phyloP scores from a whole-genome alignment of 108 stramenopile genomes.

The Pseudonitzschia multiseries region DNA sequence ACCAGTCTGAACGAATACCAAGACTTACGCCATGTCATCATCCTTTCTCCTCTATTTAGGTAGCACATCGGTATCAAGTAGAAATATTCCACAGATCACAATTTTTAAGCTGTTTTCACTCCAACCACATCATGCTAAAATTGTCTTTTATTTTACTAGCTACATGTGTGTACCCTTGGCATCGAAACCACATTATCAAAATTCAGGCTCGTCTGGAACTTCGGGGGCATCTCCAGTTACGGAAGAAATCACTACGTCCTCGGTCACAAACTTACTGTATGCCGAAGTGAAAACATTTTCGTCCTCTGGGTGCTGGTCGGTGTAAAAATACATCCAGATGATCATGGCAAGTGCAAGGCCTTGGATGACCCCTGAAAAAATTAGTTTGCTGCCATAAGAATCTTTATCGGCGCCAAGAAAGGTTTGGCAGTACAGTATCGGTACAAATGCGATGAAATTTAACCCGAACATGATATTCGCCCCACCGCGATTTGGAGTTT shows the following conservation, averaged over 20 bases:
- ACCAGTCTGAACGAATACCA: too few species aligned
- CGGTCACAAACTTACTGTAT: not conserved
- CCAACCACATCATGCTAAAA: too few species aligned
- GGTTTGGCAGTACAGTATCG: constrained; percentile 54
- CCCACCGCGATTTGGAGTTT: constrained; percentile 21
- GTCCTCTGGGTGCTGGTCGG: constrained; percentile 43
- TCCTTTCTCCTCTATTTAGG: too few species aligned
- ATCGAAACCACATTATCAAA: constrained; percentile 4
- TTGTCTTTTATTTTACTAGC: too few species aligned
- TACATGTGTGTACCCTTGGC: too few species aligned
- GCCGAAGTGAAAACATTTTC: constrained; percentile 30
- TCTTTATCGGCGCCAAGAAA: constrained; percentile 55
- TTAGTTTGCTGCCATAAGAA: constrained; percentile 46
- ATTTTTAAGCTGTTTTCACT: too few species aligned
- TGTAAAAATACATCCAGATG: constrained; percentile 69
- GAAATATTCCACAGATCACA: too few species aligned
- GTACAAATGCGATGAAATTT: constrained; percentile 71
- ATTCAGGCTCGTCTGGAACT: constrained; percentile 24
- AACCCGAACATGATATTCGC: constrained; percentile 49
- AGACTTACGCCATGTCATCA: too few species aligned
- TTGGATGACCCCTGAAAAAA: constrained; percentile 59
- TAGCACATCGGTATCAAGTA: too few species aligned
- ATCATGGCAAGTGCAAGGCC: constrained; percentile 59
- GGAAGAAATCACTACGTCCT: not conserved
- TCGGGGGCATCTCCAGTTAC: not conserved